Conservation (phyloP, 2,329 filamentous ascomycete genomes). For the Botrytis hyacinthi region DNA sequence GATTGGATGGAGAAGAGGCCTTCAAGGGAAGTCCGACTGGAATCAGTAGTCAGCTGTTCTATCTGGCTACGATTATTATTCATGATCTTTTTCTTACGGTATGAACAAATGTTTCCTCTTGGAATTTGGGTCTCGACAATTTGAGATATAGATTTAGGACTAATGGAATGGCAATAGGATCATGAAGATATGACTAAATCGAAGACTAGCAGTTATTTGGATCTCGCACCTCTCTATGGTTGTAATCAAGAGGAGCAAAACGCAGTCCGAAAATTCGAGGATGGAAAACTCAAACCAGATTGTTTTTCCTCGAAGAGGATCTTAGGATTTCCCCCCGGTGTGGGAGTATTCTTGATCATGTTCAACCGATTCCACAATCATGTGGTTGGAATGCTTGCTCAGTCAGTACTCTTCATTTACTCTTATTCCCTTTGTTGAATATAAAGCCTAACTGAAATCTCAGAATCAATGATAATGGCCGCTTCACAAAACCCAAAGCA, state of each 20-base stretch:
- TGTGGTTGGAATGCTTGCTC: slow-evolving; percentile 71
- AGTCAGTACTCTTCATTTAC: slow-evolving; percentile 34
- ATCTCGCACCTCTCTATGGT: slow-evolving; percentile 47
- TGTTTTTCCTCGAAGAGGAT: slow-evolving; percentile 69
- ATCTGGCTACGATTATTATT: slow-evolving; percentile 51
- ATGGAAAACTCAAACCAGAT: slow-evolving; percentile 71
- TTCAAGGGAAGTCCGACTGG: slow-evolving; percentile 40
- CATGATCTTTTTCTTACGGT: slow-evolving; percentile 47
- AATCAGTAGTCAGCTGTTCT: slow-evolving; percentile 48
- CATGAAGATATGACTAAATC: slow-evolving; percentile 16
- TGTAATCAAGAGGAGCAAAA: slow-evolving; percentile 36
- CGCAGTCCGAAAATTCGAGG: slow-evolving; percentile 55
- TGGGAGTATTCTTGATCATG: slow-evolving; percentile 71
- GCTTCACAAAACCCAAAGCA: slow-evolving; percentile 66
- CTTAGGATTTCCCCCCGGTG: slow-evolving; percentile 68
- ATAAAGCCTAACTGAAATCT: slow-evolving; percentile 9
- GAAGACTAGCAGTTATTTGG: slow-evolving; percentile 43
- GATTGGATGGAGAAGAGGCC: not conserved
- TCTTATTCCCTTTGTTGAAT: not conserved
- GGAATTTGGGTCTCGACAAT: not conserved
- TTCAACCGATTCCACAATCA: slow-evolving; percentile 78
- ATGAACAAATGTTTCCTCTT: not conserved
- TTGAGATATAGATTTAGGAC: not conserved
- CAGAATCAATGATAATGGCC: slow-evolving; percentile 76
- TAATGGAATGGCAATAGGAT: not conserved